Conservation (phyloP, 1,139 yeast genomes). For the Candida sanyaensis region DNA sequence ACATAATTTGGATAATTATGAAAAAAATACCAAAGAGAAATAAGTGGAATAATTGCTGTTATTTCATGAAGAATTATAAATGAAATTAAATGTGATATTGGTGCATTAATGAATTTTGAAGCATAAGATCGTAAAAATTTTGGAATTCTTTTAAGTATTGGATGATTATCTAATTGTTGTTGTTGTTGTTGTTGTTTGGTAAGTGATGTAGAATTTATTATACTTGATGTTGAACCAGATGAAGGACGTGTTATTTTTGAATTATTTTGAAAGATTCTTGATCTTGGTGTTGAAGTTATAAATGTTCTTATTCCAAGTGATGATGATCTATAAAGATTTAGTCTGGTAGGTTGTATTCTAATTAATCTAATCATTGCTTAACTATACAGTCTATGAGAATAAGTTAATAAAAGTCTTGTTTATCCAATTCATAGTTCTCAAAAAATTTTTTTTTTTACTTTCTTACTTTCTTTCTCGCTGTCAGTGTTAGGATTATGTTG, state of each 20-base stretch:
- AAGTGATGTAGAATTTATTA: background rate
- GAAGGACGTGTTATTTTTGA: conserved; percentile 1
- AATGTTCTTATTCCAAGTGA: background rate
- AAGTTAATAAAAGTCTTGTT: too few species aligned
- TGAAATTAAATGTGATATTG: conserved; percentile 70
- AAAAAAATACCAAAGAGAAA: conserved; percentile 74
- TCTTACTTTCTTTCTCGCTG: too few species aligned
- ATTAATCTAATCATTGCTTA: background rate
- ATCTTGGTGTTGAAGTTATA: background rate
- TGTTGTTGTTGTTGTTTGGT: background rate
- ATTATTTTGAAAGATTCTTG: background rate
- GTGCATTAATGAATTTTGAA: conserved; percentile 54
- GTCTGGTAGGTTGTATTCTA: background rate
- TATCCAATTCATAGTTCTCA: too few species aligned
- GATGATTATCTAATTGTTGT: conserved; percentile 20
- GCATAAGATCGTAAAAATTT: conserved; percentile 52
- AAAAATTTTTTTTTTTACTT: too few species aligned
- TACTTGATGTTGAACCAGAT: background rate
- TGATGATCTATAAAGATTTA: background rate
- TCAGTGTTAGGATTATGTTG: too few species aligned
- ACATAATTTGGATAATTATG: conserved; percentile 50
- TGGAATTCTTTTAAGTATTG: conserved; percentile 47
- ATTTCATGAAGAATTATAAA: conserved; percentile 82
- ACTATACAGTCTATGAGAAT: background rate
- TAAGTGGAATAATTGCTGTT: conserved; percentile 78